Evolutionary conservation across 805 yeast genomes (phyloP), one percentile per base, ranked within the genome.

Genomic region (Ogataea trehalophila): DNA sequence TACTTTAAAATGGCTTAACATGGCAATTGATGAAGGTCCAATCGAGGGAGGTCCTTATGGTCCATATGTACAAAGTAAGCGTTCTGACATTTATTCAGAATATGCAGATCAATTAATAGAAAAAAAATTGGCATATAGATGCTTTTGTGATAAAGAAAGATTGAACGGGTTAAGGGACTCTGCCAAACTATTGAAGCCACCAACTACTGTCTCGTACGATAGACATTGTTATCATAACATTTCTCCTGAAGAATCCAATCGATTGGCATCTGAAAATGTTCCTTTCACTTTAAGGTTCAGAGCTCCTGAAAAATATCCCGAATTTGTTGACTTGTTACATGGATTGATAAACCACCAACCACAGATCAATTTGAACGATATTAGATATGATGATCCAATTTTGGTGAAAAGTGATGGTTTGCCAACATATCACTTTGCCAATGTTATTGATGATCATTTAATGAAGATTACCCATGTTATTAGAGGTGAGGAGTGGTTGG

Each of bases 401-500:
- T 69, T 94, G 26, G 63, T 94, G 61, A 94, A 94, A 66, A 86
- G 96, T n/a, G 98, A 94, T 64, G 91, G 92, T 0, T 70, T 88
- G 50, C 99, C 99, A 23, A 94, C 99, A 0, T 94, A 94, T 58
- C 99, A 94, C 67, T 83, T 94, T 60, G 99, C 99, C 15, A 92
- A 88, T 59, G 96, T 94, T 6, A 79, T 94, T 3, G 99, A 94
- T 62, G 99, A 94, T 62, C 95, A 91, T 63, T 68, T 87, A 41
- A 94, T 94, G 99, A 66, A 80, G 41, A 86, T 94, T 39, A 87
- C 97, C 0, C 97, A 94, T 66, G 99, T 94, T 8, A 81, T 94
- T 5, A 74, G 99, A 55, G 99, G 99, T 33, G 99, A 94, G 61
- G 99, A 94, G 65, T 94, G 99, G 99, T 69, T 94, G 11, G 86